Conservation (phyloP, 805 yeast genomes). For the Myxozyma monticola region DNA sequence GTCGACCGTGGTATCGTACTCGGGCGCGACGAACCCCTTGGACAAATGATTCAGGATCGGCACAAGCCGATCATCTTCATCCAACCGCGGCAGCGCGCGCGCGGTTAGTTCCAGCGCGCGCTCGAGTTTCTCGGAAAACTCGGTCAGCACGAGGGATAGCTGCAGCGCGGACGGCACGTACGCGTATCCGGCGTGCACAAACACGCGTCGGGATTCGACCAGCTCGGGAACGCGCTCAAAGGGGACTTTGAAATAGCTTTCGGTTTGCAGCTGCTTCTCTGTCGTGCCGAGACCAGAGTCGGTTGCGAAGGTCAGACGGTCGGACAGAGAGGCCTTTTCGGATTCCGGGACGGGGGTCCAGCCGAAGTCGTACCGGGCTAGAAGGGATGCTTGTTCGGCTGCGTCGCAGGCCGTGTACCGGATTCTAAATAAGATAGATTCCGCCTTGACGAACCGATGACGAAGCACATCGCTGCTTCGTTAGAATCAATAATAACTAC, state of each 20-base stretch:
- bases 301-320: slow-evolving; percentile 58
- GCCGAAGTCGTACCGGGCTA: slow-evolving; percentile 62
- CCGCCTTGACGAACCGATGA: slow-evolving; percentile 74
- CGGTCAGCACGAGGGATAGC: slow-evolving; percentile 64
- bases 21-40: slow-evolving; percentile 58
- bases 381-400: slow-evolving; percentile 59
- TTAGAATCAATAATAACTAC: not conserved
- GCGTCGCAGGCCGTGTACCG: slow-evolving; percentile 66
- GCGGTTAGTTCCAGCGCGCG: slow-evolving; percentile 64
- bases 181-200: slow-evolving; percentile 67
- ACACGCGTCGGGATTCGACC: slow-evolving; percentile 70
- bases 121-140: slow-evolving; percentile 57
- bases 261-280: slow-evolving; percentile 43
- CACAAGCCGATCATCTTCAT: slow-evolving; percentile 85
- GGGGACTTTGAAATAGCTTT: slow-evolving; percentile 77
- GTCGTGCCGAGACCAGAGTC: slow-evolving; percentile 37
- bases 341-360: slow-evolving; percentile 67
- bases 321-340: slow-evolving; percentile 56
- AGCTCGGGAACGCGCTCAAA: slow-evolving; percentile 82
- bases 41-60: slow-evolving; percentile 82
- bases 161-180: slow-evolving; percentile 84
- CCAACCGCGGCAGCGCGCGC: slow-evolving; percentile 76
- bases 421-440: slow-evolving; percentile 68
- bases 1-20: slow-evolving; percentile 43
- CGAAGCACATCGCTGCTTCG: slow-evolving; percentile 65